Evolutionary conservation across 345 rosid genomes (phyloP), one percentile per base, ranked within the genome.

Genomic region (Gynandropsis gynandra): DNA sequence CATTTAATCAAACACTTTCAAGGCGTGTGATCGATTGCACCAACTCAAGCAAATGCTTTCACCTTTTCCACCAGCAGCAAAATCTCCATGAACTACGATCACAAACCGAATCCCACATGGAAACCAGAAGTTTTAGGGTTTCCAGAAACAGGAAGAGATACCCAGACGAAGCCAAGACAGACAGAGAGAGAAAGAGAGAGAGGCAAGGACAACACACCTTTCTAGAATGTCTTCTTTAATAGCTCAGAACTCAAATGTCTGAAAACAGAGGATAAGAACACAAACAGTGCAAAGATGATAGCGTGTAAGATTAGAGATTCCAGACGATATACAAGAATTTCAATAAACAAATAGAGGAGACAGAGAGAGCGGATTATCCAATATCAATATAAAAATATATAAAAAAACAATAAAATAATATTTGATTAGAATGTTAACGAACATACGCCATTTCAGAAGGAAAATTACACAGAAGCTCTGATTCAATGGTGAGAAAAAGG

Each of bases 251-350:
- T 47, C 12, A 7, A 59, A 52, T 40, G 50, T 31, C 71, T 32
- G 36, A 27, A 56, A 41, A 44, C 19, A 16, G 4, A 46, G 53
- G 35, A 4, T 17, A 36, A 41, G 47, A 50, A 6, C 7, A 36
- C 4, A 20, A 52, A 54, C 50, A 61, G 66, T 66, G 41, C 9
- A 45, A 33, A 56, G n/a, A 47, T 20, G 64, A 44, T 76, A 32
- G 82, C 89, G 79, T 76, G 79, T 43, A 68, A 54, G 77, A 61
- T 33, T 67, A 52, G 49, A 39, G 59, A 71, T 68, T 68, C 61
- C 50, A 57, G 51, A 37, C 13, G 63, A 56, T 48, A 60, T 32
- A 33, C 66, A 9, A 55, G 10, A 12, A 8, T 37, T 49, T 39
- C 59, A 51, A 52, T 65, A 65, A 65, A 65, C 40, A 59, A 59